Percentiles rank a stretch among this genome's conserved stretches.
Evolutionary conservation across 2,329 filamentous ascomycete genomes (phyloP).

Genomic region (Didymella arachidicola): DNA sequence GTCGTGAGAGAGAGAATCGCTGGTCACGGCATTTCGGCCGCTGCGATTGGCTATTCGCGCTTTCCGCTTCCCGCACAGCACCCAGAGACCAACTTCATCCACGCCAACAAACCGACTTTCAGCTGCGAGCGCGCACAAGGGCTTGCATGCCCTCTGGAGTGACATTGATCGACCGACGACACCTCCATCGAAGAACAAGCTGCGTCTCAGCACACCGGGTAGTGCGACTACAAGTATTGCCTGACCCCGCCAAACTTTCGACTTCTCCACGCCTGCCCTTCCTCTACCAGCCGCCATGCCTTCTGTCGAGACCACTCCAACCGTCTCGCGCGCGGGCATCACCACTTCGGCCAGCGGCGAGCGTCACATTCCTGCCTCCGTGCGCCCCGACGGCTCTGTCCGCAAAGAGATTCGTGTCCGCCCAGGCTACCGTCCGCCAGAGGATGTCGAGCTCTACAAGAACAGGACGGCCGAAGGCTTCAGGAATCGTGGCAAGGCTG

Average conservation of each 20-base stretch:
- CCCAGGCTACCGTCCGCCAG: conserved; percentile 90
- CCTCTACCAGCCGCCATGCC: conserved; percentile 35
- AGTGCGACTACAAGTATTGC: conserved; percentile 1
- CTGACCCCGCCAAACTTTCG: conserved; percentile 2
- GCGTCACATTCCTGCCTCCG: conserved; percentile 87
- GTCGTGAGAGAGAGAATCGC: conserved; percentile 31
- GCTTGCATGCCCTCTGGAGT: conserved; percentile 4
- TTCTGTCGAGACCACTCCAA: conserved; percentile 38
- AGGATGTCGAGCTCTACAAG: conserved; percentile 96
- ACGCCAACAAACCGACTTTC: conserved; percentile 2
- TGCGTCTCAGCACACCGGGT: neutral
- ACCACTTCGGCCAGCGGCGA: conserved; percentile 78
- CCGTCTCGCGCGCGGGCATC: conserved; percentile 61
- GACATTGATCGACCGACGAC: neutral
- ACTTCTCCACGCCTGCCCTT: neutral
- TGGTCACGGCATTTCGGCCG: conserved; percentile 34
- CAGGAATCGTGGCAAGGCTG: conserved; percentile 74
- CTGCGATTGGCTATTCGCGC: conserved; percentile 39
- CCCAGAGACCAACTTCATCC: conserved; percentile 6
- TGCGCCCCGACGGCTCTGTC: conserved; percentile 86
- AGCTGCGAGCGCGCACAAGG: conserved; percentile 6
- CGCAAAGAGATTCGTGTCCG: conserved; percentile 93
- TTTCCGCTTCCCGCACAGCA: neutral
- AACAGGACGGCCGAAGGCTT: conserved; percentile 87
- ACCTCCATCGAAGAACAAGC: neutral